Evolutionary conservation across 495 filamentous ascomycete genomes (phyloP).

Genomic region (Astrothelium subdiscretum): DNA sequence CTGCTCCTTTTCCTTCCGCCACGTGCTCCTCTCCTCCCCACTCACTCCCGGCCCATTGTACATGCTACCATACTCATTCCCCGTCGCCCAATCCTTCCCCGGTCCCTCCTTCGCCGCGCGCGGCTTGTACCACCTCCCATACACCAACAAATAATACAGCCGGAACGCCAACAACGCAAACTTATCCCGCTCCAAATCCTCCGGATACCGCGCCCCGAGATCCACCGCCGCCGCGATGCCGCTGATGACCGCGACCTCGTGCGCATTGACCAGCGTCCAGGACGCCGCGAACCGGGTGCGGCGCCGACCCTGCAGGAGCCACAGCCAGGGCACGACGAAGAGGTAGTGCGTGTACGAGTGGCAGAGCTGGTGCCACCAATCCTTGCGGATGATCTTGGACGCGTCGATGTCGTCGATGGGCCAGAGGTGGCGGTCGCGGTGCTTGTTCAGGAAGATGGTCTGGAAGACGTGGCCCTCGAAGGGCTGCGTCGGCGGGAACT

Average conservation of each 20-base stretch:
- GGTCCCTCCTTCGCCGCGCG: constrained; percentile 26
- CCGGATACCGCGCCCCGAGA: constrained; percentile 60
- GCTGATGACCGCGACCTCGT: constrained; percentile 67
- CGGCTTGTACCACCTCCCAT: constrained; percentile 32
- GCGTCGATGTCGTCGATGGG: constrained; percentile 58
- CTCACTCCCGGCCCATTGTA: constrained; percentile 41
- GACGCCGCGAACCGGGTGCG: constrained; percentile 56
- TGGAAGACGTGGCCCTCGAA: constrained; percentile 64
- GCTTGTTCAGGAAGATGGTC: constrained; percentile 69
- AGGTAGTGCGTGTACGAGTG: constrained; percentile 74
- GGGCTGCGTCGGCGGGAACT: constrained; percentile 49
- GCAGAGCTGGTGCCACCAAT: constrained; percentile 83
- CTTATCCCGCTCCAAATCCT: constrained; percentile 42
- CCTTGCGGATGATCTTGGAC: constrained; percentile 54
- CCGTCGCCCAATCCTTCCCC: constrained; percentile 36
- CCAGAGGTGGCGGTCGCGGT: constrained; percentile 51
- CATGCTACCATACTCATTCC: constrained; percentile 40
- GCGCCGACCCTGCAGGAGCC: constrained; percentile 64
- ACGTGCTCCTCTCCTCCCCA: constrained; percentile 36
- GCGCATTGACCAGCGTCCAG: constrained; percentile 81
- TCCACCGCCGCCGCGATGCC: constrained; percentile 69
- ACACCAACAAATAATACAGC: constrained; percentile 29
- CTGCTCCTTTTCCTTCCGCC: constrained; percentile 33
- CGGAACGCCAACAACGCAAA: constrained; percentile 29
- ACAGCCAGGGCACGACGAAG: constrained; percentile 65